Percentiles rank a stretch among this genome's conserved stretches.
These are phyloP conservation scores for Neurospora pannonica DNA, from an alignment of 495 filamentous ascomycete genomes.

Conservation along the genomic window DNA sequence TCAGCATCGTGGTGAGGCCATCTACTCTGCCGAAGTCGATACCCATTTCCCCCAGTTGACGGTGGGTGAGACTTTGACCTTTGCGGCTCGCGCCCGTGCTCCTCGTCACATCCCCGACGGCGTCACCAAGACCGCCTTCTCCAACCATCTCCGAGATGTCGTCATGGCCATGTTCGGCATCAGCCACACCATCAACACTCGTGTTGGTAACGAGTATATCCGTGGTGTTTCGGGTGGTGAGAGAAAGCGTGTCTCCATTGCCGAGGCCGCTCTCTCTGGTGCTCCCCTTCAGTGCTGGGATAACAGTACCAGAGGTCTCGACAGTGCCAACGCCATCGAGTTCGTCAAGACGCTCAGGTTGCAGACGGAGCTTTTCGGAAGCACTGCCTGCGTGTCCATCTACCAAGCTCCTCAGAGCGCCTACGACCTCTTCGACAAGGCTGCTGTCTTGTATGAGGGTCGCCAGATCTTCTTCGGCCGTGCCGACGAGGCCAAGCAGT, in stretches of 20 bases:
- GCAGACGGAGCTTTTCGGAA: constrained; percentile 54
- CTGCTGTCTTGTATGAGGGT: constrained; percentile 69
- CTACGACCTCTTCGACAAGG: constrained; percentile 75
- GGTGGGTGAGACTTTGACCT: constrained; percentile 67
- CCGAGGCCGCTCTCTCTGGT: constrained; percentile 56
- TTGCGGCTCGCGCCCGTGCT: constrained; percentile 62
- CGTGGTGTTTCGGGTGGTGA: constrained; percentile 77
- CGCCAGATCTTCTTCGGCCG: constrained; percentile 74
- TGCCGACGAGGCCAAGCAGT: constrained; percentile 51
- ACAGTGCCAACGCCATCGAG: constrained; percentile 73
- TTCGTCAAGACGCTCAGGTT: constrained; percentile 62
- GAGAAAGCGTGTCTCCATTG: constrained; percentile 74
- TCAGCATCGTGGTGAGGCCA: constrained; percentile 66
- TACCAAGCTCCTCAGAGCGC: constrained; percentile 74
- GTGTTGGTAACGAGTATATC: constrained; percentile 70
- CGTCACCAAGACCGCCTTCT: constrained; percentile 49
- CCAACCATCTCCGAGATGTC: constrained; percentile 59
- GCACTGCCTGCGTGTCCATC: constrained; percentile 66
- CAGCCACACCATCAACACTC: constrained; percentile 65
- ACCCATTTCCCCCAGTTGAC: constrained; percentile 77
- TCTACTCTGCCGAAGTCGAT: constrained; percentile 74
- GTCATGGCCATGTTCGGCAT: constrained; percentile 75
- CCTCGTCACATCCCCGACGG: constrained; percentile 53
- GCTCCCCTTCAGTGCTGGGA: constrained; percentile 77
- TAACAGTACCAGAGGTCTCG: constrained; percentile 71